Percentiles rank a stretch among this genome's conserved stretches.
Conservation (phyloP, 495 filamentous ascomycete genomes). For the Aspergillus nanangensis region DNA sequence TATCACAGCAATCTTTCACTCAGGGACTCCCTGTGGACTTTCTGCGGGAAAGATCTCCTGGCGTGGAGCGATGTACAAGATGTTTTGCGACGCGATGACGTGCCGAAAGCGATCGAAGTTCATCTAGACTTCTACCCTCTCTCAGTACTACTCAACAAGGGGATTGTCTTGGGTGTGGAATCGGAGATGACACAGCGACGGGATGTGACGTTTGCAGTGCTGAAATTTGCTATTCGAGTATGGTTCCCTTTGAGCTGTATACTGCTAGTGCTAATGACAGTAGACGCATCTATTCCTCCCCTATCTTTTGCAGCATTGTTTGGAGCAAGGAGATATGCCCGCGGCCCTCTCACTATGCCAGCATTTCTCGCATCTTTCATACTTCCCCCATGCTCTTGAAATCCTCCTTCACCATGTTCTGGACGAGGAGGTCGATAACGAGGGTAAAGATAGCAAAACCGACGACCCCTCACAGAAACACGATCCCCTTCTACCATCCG, state of each 20-base stretch:
- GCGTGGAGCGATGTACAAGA: conserved; percentile 92
- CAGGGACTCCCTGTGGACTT: conserved; percentile 88
- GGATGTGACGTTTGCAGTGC: conserved; percentile 81
- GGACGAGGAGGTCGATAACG: conserved; percentile 85
- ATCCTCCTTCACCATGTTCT: conserved; percentile 89
- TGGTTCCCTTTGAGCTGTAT: no score
- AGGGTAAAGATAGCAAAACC: conserved; percentile 53
- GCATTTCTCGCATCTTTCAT: conserved; percentile 77
- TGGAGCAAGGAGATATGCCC: conserved; percentile 64
- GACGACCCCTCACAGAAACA: conserved; percentile 22
- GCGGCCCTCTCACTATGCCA: conserved; percentile 75
- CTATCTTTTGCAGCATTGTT: conserved; percentile 72
- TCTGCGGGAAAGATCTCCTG: conserved; percentile 76
- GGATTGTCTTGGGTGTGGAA: conserved; percentile 85
- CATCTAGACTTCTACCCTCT: conserved; percentile 91
- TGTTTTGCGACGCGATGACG: conserved; percentile 56
- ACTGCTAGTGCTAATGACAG: background rate
- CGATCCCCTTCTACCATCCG: conserved; percentile 74
- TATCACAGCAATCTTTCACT: conserved; percentile 49
- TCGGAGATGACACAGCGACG: conserved; percentile 86
- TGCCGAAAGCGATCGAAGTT: conserved; percentile 39
- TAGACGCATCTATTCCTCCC: conserved; percentile 89
- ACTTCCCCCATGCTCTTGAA: conserved; percentile 90
- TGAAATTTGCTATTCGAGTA: conserved; percentile 79
- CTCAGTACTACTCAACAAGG: conserved; percentile 78